Conservation (phyloP, 495 filamentous ascomycete genomes). For the Tuber calosporum region DNA sequence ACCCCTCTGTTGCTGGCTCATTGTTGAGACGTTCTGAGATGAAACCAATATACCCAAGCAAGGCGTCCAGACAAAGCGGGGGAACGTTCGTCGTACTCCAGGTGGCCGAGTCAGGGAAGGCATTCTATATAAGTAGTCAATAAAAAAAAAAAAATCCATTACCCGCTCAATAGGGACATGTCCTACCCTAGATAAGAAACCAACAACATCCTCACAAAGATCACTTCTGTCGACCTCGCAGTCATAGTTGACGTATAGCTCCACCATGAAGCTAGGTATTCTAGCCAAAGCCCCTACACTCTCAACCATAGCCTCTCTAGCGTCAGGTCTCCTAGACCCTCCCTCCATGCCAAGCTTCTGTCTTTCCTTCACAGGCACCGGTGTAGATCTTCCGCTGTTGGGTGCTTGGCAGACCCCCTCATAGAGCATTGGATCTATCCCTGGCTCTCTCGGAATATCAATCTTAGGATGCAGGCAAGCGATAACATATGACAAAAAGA, state of each 20-base stretch:
- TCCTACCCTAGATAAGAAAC: conserved; percentile 63
- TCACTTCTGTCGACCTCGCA: conserved; percentile 89
- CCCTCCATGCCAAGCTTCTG: conserved; percentile 92
- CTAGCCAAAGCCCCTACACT: conserved; percentile 83
- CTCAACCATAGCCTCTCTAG: conserved; percentile 97
- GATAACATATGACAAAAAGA: conserved; percentile 90
- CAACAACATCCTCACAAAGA: conserved; percentile 90
- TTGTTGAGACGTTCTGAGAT: conserved; percentile 80
- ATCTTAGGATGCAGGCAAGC: conserved; percentile 87
- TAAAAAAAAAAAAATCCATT: conserved; percentile 7
- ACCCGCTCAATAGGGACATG: background rate
- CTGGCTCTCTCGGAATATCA: conserved; percentile 81
- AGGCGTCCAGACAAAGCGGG: conserved; percentile 83
- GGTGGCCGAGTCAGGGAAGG: conserved; percentile 92
- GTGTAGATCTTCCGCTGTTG: conserved; percentile 78
- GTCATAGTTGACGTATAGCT: conserved; percentile 97
- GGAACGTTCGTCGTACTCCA: conserved; percentile 99
- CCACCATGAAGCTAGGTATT: conserved; percentile 88
- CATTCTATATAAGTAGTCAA: conserved; percentile 50
- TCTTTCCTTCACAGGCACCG: conserved; percentile 86
- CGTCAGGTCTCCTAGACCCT: conserved; percentile 82
- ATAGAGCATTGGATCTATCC: conserved; percentile 86
- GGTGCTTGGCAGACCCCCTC: conserved; percentile 87
- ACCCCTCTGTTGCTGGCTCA: conserved; percentile 55
- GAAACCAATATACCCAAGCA: conserved; percentile 83